Conservation (phyloP, 495 filamentous ascomycete genomes). For the Hypoxylon crocopeplum region DNA sequence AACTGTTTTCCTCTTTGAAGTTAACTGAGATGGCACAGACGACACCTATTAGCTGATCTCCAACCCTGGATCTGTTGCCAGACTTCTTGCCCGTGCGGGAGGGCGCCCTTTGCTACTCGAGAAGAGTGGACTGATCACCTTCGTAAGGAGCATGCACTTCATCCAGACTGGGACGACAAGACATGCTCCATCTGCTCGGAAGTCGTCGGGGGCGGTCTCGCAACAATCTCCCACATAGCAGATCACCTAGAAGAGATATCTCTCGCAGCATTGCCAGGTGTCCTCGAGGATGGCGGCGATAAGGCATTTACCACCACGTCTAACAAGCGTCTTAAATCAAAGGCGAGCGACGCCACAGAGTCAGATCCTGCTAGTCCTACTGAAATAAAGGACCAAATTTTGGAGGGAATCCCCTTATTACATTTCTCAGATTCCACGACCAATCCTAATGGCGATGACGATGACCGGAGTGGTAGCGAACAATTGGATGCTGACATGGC, state of each 20-base stretch:
- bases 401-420: no score
- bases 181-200: conserved; percentile 18
- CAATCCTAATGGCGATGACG: no score
- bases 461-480: no score
- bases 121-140: conserved; percentile 28
- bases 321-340: not conserved
- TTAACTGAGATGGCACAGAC: not conserved
- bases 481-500: no score
- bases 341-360: not conserved
- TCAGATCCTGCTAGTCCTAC: not conserved
- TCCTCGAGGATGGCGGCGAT: not conserved
- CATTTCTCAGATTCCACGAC: no score
- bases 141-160: conserved; percentile 4
- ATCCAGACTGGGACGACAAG: conserved; percentile 4
- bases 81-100: conserved; percentile 1
- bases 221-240: conserved; percentile 10
- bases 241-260: conserved; percentile 30
- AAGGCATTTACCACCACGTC: not conserved
- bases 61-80: conserved; percentile 25
- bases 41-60: conserved; percentile 13
- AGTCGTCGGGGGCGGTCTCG: not conserved
- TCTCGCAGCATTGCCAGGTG: conserved; percentile 20
- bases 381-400: no score
- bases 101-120: conserved; percentile 5
- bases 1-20: no score